Conservation (phyloP, 1,284 basidiomycete species). For the Ganoderma leucocontextum region DNA sequence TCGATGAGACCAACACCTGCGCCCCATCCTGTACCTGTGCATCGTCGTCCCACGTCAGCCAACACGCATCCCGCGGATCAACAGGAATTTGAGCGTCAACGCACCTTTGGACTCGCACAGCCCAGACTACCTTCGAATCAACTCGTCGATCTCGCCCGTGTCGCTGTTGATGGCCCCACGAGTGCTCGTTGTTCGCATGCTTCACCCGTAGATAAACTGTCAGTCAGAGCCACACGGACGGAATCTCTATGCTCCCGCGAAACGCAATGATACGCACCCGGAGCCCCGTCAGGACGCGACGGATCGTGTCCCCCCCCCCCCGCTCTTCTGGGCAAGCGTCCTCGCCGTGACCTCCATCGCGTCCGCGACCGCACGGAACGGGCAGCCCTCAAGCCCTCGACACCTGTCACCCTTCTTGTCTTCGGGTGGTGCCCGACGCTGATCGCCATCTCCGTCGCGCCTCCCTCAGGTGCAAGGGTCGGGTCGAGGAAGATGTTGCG, state of each 20-base stretch:
- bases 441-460: constrained; percentile 98
- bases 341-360: constrained; percentile 43
- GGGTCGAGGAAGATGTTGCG: constrained; percentile 84
- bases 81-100: background rate
- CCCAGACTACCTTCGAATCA: no score
- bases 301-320: constrained; percentile 93
- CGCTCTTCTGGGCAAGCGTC: constrained; percentile 95
- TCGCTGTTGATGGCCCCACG: constrained; percentile 96
- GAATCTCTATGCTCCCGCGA: no score
- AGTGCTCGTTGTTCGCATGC: constrained; percentile 90
- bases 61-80: background rate
- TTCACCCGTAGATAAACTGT: constrained; percentile 70
- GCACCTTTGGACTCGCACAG: background rate
- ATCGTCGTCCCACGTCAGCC: background rate
- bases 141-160: constrained; percentile 90
- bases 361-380: constrained; percentile 54
- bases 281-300: constrained; percentile 86
- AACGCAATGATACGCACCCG: constrained; percentile 52
- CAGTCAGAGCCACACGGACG: background rate
- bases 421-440: constrained; percentile 89
- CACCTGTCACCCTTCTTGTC: constrained; percentile 67
- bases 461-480: constrained; percentile 89
- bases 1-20: constrained; percentile 84
- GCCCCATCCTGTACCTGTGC: constrained; percentile 70
- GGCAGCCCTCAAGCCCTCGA: constrained; percentile 65